Evolutionary conservation across 129 eudicot genomes (phyloP), one percentile per base, ranked within the genome.

Genomic region (Gnaphalium uliginosum): DNA sequence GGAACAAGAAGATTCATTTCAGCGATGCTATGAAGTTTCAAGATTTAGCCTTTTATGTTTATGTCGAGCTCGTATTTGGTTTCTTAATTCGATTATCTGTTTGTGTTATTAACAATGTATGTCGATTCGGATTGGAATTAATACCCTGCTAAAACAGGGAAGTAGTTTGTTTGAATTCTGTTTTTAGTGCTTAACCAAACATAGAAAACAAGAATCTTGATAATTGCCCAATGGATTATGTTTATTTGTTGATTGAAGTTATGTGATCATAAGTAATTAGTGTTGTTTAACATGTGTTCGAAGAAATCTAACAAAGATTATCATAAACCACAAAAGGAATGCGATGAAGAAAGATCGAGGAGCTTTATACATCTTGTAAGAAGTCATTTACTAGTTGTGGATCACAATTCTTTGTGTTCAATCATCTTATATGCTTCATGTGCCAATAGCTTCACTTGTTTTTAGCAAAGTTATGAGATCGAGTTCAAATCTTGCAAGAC

Each of bases 1-100:
- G 26, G 51, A 33, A 30, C 3, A 22, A 18, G 25, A 33, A 66
- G 48, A 66, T 35, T 17, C 1, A 2, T 6, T 50, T 50, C 19
- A 18, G 14, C 68, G 50, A 17, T 33, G 18, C 41, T 29, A 43
- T 27, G 37, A 35, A 59, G 78, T 72, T 67, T 67, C 57, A 32
- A 43, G 76, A 68, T 68, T 73, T 64, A n/a, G 24, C 13, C 13
- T 66, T 33, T 66, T 1, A 32, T 66, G 71, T 66, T 66, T 8
- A 8, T 17, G 33, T n/a, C 50, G 24, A 66, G 69, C 69, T 29
- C 22, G 8, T 66, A 2, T 50, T 15, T 13, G 35, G 46, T 66
- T 35, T 32, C 19, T 10, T 51, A 33, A 18, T 19, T 32, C 43
- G 6, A 33, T 33, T 39, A 21, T 57, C 63, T 57, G 63, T 57